Evolutionary conservation across 2,329 filamentous ascomycete species (phyloP), one percentile per base, ranked within the genome.

Genomic region (Dactylellina drechsleri): DNA sequence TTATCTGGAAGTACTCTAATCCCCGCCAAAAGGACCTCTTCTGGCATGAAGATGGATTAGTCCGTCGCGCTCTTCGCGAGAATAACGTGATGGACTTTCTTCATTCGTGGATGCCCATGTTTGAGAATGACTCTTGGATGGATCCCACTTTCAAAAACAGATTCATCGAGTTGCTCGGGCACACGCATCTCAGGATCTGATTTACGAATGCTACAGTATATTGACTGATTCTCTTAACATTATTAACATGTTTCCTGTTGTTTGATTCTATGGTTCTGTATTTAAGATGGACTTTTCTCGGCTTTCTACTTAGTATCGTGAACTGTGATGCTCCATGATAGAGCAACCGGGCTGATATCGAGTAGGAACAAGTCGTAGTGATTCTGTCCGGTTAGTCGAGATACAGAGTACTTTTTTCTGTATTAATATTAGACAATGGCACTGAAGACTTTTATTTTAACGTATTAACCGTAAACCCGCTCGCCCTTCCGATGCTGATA

Each of bases 31-130:
- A 54, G 26, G 26, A 20, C n/a, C 18, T 10, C 2, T 62, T 70
- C 16, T 70, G 66, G 66, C 36, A 43, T 10, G 66, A 62, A 16
- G 52, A 45, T 31, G 49, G 47, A 1, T 57, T 57, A 4, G 43
- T 70, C 18, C 58, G 66, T 4, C 23, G 47, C 7, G 26, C 23
- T 2, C 43, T 70, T 10, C 50, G 66, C 3, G 36, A 64, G 15
- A 50, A 43, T 5, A 58, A n/a, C 18, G 8, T 54, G 5, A 8
- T 41, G 8, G 28, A 58, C 4, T 13, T 70, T 8, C 16, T 70
- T 5, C 26, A 56, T 26, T 18, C 36, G 4, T 23, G 43, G 10
- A n/a, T 15, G 15, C 16, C 18, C 13, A 43, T 58, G 7, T 40
- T 43, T 7, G 10, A 5, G 10, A 40, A 58, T 15, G 36, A 20